phyloP scores from a whole-genome alignment of 116 monocot genomes.

The Cymodocea nodosa region DNA sequence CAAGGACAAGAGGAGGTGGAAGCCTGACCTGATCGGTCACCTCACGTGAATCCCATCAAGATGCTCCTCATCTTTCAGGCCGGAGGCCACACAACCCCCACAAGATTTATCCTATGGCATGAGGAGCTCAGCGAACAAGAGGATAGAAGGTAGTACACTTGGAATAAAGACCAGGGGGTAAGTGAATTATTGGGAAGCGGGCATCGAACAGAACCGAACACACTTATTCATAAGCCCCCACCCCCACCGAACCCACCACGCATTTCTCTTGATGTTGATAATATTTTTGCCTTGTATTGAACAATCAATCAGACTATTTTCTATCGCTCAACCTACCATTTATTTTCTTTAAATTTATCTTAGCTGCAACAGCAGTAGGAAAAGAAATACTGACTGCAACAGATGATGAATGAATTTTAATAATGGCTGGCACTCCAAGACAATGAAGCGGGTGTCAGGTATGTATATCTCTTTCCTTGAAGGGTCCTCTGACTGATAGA shows the following conservation, averaged over 20 bases:
- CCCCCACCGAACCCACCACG: too few species aligned
- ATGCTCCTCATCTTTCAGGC: not conserved
- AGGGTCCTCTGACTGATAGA: not conserved
- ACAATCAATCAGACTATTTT: too few species aligned
- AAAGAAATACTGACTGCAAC: not conserved
- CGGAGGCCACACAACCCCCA: not conserved
- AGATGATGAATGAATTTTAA: not conserved
- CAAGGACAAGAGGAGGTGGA: not conserved
- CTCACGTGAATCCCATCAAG: slow-evolving; percentile 3
- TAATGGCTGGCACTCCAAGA: too few species aligned
- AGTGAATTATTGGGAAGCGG: not conserved
- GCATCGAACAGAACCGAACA: not conserved
- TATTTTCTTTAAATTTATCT: not conserved
- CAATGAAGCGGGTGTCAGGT: slow-evolving; percentile 6
- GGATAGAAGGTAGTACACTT: not conserved
- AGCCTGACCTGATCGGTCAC: not conserved
- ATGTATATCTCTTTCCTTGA: not conserved
- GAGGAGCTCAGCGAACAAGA: not conserved
- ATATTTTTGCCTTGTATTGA: too few species aligned
- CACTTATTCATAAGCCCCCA: too few species aligned
- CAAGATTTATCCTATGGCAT: slow-evolving; percentile 1
- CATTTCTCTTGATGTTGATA: too few species aligned
- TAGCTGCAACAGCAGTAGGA: too few species aligned
- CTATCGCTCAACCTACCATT: too few species aligned
- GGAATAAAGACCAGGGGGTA: not conserved